Evolutionary conservation across 345 rosid species (phyloP).

Genomic region (Cardamine occulta): DNA sequence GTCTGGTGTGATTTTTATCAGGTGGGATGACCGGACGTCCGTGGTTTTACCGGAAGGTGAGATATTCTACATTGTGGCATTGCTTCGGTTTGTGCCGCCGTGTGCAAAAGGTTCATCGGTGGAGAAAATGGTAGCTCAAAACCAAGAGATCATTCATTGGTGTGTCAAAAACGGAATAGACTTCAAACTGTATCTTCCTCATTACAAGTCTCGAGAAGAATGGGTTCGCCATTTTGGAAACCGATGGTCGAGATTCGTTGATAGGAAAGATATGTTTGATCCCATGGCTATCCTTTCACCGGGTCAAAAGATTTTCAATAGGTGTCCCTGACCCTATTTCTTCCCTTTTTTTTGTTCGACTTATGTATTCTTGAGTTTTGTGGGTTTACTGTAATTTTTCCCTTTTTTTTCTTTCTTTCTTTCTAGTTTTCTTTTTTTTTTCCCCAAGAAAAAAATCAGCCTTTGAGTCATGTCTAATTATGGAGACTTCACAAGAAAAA

Average conservation of each 20-base stretch:
- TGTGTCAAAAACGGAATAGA: conserved; percentile 62
- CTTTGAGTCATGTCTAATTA: conserved; percentile 18
- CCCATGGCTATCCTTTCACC: conserved; percentile 90
- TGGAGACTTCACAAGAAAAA: conserved; percentile 13
- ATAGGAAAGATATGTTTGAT: conserved; percentile 72
- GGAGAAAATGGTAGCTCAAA: conserved; percentile 62
- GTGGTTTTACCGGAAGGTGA: conserved; percentile 76
- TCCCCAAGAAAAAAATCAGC: conserved; percentile 12
- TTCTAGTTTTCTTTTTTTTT: conserved; percentile 9
- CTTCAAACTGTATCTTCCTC: conserved; percentile 86
- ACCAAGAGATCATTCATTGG: conserved; percentile 60
- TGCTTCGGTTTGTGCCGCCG: conserved; percentile 67
- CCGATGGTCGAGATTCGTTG: conserved; percentile 70
- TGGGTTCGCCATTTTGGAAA: conserved; percentile 87
- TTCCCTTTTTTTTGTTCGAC: neutral
- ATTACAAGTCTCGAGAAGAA: conserved; percentile 71
- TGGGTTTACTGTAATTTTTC: conserved; percentile 16
- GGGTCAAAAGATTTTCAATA: conserved; percentile 79
- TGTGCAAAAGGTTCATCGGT: conserved; percentile 45
- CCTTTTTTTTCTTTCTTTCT: neutral
- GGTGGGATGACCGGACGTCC: conserved; percentile 80
- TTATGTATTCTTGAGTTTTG: conserved; percentile 27
- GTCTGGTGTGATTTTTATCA: conserved; percentile 24
- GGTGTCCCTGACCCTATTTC: conserved; percentile 41
- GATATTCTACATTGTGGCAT: conserved; percentile 81